Base-by-base conservation (phyloP, 2,329 filamentous ascomycete genomes). In the Venturia pyrina region DNA sequence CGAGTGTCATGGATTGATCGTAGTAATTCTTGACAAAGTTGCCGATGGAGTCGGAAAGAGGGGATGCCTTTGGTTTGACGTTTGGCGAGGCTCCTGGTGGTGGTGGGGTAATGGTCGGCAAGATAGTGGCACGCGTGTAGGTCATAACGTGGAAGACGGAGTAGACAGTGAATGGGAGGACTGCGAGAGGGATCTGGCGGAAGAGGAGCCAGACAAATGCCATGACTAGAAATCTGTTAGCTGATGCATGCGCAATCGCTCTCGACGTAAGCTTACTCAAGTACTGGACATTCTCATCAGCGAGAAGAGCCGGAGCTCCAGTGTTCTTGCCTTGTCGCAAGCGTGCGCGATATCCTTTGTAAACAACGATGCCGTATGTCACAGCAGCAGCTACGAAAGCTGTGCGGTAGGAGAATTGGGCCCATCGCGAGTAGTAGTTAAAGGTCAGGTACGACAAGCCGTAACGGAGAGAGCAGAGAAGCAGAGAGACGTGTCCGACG, bases 11-110 rank as follows among this genome's bases (percentile, higher is more conserved):
- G 78, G 91, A 96, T 68, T 86, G 81, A 76, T 99, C 95, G 76
- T 99, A 99, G 85, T 98, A 97, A 76, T 92, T 87, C 87, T 98
- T 98, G 77, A 99, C 92, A 73, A 99, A 99, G 73, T 84, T 84
- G 71, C 92, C 92, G 76, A 99, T 96, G 71, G 83, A 85, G 68
- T 97, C 92, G 65, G 90, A 88, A 66, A 92, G 78, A 56, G 87
- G 86, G 68, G 83, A 83, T 43, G 81, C 80, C 79, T 86, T 79
- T 72, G 73, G 80, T 78, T 76, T 89, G 69, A 78, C 81, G 21
- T 82, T 78, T 67, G 86, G 83, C 64, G 83, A 79, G 53, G 84
- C 81, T 17, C 85, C 75, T 44, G 84, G 78, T 44, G 81, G 73
- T 70, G 83, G 81, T 67, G 87, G 83, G 19, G 92, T 90, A 72